Evolutionary conservation across 352 stramenopile species (phyloP).

Genomic region (Pythium grandisporangium): DNA sequence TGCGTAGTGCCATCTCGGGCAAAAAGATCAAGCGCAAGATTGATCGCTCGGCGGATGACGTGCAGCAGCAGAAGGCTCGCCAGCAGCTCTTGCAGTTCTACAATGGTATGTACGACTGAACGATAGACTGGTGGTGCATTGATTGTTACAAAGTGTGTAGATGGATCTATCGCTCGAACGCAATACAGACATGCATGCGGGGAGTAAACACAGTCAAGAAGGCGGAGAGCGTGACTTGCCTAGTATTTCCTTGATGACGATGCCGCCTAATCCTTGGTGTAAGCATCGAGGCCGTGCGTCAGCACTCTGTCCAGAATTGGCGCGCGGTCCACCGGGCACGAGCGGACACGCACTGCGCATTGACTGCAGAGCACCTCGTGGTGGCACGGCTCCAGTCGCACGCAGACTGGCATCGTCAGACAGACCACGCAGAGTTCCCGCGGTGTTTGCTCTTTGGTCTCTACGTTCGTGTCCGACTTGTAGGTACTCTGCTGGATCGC

Average conservation of each 20-base stretch:
- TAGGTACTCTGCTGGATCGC: neutral
- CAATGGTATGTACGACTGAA: slow-evolving; percentile 82
- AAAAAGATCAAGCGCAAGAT: slow-evolving; percentile 86
- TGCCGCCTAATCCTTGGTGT: slow-evolving; percentile 14
- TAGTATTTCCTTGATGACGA: too few species aligned
- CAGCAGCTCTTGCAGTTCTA: slow-evolving; percentile 82
- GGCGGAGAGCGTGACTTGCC: too few species aligned
- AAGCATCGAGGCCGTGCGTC: slow-evolving; percentile 46
- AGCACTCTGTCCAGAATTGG: slow-evolving; percentile 54
- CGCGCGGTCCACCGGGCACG: slow-evolving; percentile 51
- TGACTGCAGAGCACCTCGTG: slow-evolving; percentile 52
- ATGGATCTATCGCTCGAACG: slow-evolving; percentile 4
- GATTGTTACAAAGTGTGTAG: too few species aligned
- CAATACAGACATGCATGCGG: too few species aligned
- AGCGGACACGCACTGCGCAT: slow-evolving; percentile 36
- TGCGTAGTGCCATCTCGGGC: slow-evolving; percentile 73
- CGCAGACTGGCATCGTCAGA: slow-evolving; percentile 26
- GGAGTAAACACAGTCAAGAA: too few species aligned
- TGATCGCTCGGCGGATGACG: slow-evolving; percentile 36
- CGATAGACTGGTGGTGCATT: slow-evolving; percentile 1
- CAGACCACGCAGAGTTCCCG: slow-evolving; percentile 38
- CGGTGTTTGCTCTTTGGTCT: neutral
- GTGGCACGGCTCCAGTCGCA: slow-evolving; percentile 45
- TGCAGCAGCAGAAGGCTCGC: slow-evolving; percentile 61
- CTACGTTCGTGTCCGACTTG: fast-evolving